phyloP scores from a whole-genome alignment of 2,329 filamentous ascomycete genomes.

The Alternaria brassicicola region DNA sequence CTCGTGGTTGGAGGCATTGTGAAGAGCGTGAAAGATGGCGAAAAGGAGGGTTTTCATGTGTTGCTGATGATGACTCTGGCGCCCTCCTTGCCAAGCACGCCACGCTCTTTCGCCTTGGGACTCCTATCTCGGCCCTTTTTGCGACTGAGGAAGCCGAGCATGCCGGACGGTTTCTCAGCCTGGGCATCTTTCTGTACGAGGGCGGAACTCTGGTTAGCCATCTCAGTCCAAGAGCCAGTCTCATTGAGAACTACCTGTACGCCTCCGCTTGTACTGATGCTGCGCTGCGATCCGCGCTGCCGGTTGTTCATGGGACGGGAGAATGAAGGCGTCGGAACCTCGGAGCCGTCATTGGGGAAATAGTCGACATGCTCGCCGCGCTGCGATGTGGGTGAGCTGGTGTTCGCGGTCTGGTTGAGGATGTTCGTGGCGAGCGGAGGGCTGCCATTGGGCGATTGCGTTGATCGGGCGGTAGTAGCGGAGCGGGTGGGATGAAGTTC shows the following conservation, averaged over 20 bases:
- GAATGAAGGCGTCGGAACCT: conserved; percentile 41
- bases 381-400: conserved; percentile 43
- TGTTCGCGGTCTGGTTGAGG: conserved; percentile 29
- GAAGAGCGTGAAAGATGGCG: background rate
- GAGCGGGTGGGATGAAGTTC: conserved; percentile 47
- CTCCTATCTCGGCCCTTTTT: conserved; percentile 91
- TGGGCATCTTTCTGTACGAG: conserved; percentile 56
- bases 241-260: conserved; percentile 91
- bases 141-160: conserved; percentile 86
- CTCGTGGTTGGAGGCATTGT: conserved; percentile 4
- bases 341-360: conserved; percentile 41
- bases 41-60: conserved; percentile 35
- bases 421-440: conserved; percentile 49
- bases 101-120: conserved; percentile 91
- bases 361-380: conserved; percentile 45
- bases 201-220: conserved; percentile 82
- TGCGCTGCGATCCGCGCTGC: conserved; percentile 68
- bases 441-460: conserved; percentile 56
- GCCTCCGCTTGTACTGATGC: conserved; percentile 79
- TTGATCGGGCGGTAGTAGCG: conserved; percentile 48
- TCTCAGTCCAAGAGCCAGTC: conserved; percentile 86
- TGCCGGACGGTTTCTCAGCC: conserved; percentile 68
- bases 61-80: conserved; percentile 66
- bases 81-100: conserved; percentile 93
- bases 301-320: conserved; percentile 52